Evolutionary conservation across 768 basidiomycete species (phyloP).

Genomic region (Podaxis sp.): DNA sequence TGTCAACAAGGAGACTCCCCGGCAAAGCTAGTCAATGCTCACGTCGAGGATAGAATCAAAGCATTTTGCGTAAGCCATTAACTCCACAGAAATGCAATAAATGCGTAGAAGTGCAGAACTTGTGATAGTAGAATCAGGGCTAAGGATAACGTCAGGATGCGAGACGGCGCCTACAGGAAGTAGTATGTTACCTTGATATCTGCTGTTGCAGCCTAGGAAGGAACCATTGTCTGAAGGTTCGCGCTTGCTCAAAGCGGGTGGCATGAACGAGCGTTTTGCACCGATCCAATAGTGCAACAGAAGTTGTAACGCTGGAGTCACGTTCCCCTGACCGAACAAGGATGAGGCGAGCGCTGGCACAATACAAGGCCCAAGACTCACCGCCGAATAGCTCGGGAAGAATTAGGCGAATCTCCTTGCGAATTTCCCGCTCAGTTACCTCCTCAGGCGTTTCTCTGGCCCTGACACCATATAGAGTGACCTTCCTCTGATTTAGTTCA

Average conservation of each 20-base stretch:
- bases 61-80: constrained; percentile 62
- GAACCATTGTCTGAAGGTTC: constrained; percentile 71
- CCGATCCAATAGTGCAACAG: constrained; percentile 35
- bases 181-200: constrained; percentile 43
- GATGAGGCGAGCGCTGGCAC: not conserved
- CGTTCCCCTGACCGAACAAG: constrained; percentile 4
- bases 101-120: constrained; percentile 45
- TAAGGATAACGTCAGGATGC: not conserved
- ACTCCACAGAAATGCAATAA: constrained; percentile 56
- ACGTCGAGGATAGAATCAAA: constrained; percentile 74
- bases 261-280: constrained; percentile 53
- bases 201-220: constrained; percentile 64
- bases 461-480: constrained; percentile 67
- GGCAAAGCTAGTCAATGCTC: constrained; percentile 20
- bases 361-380: constrained; percentile 19
- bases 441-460: constrained; percentile 74
- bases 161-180: not conserved
- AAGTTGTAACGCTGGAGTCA: constrained; percentile 25
- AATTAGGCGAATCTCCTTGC: constrained; percentile 63
- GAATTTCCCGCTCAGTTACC: constrained; percentile 64
- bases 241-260: constrained; percentile 73
- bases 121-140: constrained; percentile 27
- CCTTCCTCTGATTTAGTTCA: constrained; percentile 65
- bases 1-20: constrained; percentile 13
- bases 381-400: constrained; percentile 73